Evolutionary conservation across 2,329 filamentous ascomycete genomes (phyloP), one percentile per base, ranked within the genome.

Genomic region (Xylaria sp.): DNA sequence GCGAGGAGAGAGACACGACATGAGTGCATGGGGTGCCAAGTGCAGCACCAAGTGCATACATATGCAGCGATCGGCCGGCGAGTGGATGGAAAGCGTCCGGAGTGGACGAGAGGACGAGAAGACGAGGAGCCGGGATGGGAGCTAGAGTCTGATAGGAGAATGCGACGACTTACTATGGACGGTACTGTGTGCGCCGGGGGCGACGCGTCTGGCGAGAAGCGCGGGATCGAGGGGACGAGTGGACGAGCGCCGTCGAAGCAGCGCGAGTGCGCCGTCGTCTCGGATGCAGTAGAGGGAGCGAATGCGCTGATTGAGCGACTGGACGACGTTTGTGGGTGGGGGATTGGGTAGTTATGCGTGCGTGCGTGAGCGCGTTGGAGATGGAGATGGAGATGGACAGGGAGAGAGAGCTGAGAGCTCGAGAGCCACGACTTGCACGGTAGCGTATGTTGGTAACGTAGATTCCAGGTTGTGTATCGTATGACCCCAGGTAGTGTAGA

Each of bases 31-130:
- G 63, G 38, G 53, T 15, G 27, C 27, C 29, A 33, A 51, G 49
- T n/a, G 49, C 49, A 51, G 65, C 47, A 45, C 60, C 59, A 56
- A 49, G 51, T 61, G 77, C 77, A 78, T 77, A 77, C 77, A 78
- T 77, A 77, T 78, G 76, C 77, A 78, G 73, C 74, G 77, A 77
- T 76, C 75, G 73, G 69, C 75, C 72, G 71, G 71, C 69, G 71
- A 68, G 71, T 72, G 70, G 72, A 67, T 53, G 70, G 72, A 66
- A 61, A 45, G 54, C 61, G 36, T 17, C 65, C 53, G 29, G 63
- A 64, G 38, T 65, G 57, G 53, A 27, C 42, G 44, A 56, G 53
- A 54, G 42, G 57, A 61, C 39, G 44, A 57, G 54, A 59, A 53
- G 58, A 61, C 61, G 55, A 66, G 59, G 63, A 63, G 69, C 62